phyloP scores from a whole-genome alignment of 441 rosid species.

The Arabidopsis hybrid region DNA sequence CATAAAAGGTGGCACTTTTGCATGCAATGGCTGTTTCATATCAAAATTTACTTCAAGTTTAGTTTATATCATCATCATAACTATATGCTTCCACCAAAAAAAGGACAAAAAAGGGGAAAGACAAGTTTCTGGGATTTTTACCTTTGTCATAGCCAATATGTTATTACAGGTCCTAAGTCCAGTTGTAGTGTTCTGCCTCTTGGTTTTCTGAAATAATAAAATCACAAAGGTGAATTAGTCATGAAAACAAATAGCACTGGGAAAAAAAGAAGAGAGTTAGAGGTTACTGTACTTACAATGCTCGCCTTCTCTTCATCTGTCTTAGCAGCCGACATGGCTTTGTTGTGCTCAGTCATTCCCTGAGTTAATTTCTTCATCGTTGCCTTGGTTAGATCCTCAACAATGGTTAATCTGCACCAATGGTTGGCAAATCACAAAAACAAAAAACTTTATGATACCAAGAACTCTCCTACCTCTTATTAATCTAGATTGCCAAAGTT shows the following conservation, averaged over 20 bases:
- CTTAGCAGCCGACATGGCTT: conserved; percentile 94
- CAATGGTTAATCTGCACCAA: conserved; percentile 68
- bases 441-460: conserved; percentile 13
- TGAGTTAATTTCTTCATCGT: conserved; percentile 94
- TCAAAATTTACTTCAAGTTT: conserved; percentile 8
- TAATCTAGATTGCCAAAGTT: background rate
- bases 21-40: conserved; percentile 76
- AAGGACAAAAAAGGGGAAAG: background rate
- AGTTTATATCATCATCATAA: background rate
- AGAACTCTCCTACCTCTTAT: conserved; percentile 13
- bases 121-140: conserved; percentile 34
- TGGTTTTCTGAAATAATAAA: conserved; percentile 68
- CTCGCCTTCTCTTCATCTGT: conserved; percentile 85
- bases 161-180: conserved; percentile 96
- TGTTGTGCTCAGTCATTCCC: conserved; percentile 94
- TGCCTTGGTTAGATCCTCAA: conserved; percentile 93
- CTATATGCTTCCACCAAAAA: conserved; percentile 1
- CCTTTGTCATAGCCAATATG: conserved; percentile 98
- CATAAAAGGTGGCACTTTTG: conserved; percentile 84
- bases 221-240: conserved; percentile 12
- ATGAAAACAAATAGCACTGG: conserved; percentile 10
- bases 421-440: conserved; percentile 11
- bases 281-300: conserved; percentile 63
- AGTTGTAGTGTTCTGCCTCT: conserved; percentile 83
- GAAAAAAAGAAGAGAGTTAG: conserved; percentile 2